Base-by-base conservation (phyloP, 768 basidiomycete species). In the Gymnopilus junonius region DNA sequence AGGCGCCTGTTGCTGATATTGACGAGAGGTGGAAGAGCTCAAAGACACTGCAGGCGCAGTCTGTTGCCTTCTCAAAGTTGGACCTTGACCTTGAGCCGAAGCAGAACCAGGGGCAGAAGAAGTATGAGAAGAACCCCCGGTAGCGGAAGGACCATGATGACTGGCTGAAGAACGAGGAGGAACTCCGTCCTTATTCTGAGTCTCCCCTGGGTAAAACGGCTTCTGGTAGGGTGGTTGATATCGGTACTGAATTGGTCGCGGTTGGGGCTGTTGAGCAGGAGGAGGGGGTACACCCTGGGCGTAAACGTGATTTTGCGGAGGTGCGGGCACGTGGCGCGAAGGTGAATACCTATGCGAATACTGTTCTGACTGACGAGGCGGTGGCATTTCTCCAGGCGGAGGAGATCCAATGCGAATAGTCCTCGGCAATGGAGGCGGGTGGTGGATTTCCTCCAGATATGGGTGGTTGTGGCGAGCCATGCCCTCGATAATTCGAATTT, bases 181-280 rank as follows among this genome's bases (percentile, higher is more conserved):
- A 4, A 6, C 37, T 43, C 3, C 32, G 4, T 55, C 54, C 23
- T 37, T 37, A 31, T 59, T 35, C 51, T 61, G 59, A 1, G 40
- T 11, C 50, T 51, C 51, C 29, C 50, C 7, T 27, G 54, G 59
- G 17, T 61, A 61, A 32, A 55, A 54, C 1, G 53, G 60, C 23
- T 55, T 61, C 43, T 54, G 40, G 32, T 55, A 46, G 21, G 60
- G 54, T 32, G 46, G 46, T 4, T 50, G 37, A 8, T 55, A 23
- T 23, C 40, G 54, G 37, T 55, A 55, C 54, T 55, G 54, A 21
- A 55, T 23, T 35, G 20, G 54, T 11, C n/a, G n/a, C n/a, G n/a
- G n/a, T n/a, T n/a, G n/a, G n/a, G 11, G 17, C 3, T 39, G 34
- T 11, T 37, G 54, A 25, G 37, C 23, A 11, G 53, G 32, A 14